Base-by-base conservation (phyloP, 768 basidiomycete species). In the Candolleomyces eurysporus region DNA sequence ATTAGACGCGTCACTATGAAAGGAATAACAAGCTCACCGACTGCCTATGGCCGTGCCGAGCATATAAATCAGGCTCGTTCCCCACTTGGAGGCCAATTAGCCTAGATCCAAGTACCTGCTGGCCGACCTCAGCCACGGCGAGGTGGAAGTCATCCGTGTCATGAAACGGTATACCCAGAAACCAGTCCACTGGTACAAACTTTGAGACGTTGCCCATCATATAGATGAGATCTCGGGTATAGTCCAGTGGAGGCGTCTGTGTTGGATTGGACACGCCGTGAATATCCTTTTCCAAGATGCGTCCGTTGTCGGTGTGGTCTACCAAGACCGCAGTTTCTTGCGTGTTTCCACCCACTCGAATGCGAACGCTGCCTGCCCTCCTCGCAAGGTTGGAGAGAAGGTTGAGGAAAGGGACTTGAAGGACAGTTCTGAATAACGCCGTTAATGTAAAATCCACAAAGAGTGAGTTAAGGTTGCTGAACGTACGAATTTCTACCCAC, bases 11-110 rank as follows among this genome's bases (percentile, higher is more conserved):
- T 51, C 62, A 71, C 3, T 36, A 36, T 36, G 62, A n/a, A n/a
- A 61, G 31, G 36, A 26, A 54, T 53, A 36, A n/a, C n/a, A n/a
- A 8, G 58, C 71, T 10, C 46, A 53, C 48, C 14, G 14, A 14
- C 16, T 2, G 49, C 26, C 48, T 40, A 21, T 54, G 57, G 3
- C 50, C 58, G 22, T 73, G 78, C 69, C 67, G 61, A 10, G 78
- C 73, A 64, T 88, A 93, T 64, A 91, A 81, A 76, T 94, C 91
- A 16, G 90, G 91, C 72, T 92, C 91, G 68, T 92, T 91, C 2
- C 86, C 90, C 1, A 85, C 82, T 69, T 90, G 87, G 8, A 90
- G 72, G 0, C 87, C 91, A 17, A 88, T 71, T 19, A 92, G 74
- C 61, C 84, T 78, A 53, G 81, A 74, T 1, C 91, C 91, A 1